Evolutionary conservation across 2,329 filamentous ascomycete genomes (phyloP).

Genomic region (Ophiostoma angusticollis): DNA sequence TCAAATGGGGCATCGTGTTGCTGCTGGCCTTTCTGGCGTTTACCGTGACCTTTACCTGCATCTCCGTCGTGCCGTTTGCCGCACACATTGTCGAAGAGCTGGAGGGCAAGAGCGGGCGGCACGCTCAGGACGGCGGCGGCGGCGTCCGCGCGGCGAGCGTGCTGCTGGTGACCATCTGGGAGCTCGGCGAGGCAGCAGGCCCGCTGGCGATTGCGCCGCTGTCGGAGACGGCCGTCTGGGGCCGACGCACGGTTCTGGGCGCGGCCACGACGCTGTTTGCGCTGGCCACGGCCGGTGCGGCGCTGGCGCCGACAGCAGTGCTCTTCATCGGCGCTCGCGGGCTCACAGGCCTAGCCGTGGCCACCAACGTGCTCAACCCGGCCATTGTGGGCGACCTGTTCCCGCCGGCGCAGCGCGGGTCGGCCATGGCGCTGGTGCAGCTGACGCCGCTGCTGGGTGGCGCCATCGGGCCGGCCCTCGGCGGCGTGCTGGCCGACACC

Average conservation of each 20-base stretch:
- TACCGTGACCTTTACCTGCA: slow-evolving; percentile 47
- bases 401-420: slow-evolving; percentile 37
- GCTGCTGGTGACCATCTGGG: slow-evolving; percentile 44
- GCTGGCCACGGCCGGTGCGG: slow-evolving; percentile 28
- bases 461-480: slow-evolving; percentile 20
- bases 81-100: slow-evolving; percentile 37
- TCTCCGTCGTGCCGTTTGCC: slow-evolving; percentile 41
- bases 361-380: slow-evolving; percentile 49
- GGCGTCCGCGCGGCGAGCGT: slow-evolving; percentile 29
- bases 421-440: slow-evolving; percentile 29
- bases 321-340: slow-evolving; percentile 54
- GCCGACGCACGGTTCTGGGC: slow-evolving; percentile 43
- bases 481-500: slow-evolving; percentile 21
- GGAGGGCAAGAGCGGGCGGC: slow-evolving; percentile 18
- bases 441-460: slow-evolving; percentile 22
- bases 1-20: slow-evolving; percentile 41
- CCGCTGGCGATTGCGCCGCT: slow-evolving; percentile 49
- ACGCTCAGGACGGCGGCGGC: slow-evolving; percentile 20
- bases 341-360: slow-evolving; percentile 50
- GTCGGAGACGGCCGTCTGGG: slow-evolving; percentile 41
- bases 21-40: slow-evolving; percentile 42
- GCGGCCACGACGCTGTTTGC: slow-evolving; percentile 39
- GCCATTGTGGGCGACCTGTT: slow-evolving; percentile 55
- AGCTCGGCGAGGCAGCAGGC: slow-evolving; percentile 52
- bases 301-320: slow-evolving; percentile 34